phyloP scores from a whole-genome alignment of 1,284 basidiomycete genomes.

The Ceratorhiza oryzae-sativae region DNA sequence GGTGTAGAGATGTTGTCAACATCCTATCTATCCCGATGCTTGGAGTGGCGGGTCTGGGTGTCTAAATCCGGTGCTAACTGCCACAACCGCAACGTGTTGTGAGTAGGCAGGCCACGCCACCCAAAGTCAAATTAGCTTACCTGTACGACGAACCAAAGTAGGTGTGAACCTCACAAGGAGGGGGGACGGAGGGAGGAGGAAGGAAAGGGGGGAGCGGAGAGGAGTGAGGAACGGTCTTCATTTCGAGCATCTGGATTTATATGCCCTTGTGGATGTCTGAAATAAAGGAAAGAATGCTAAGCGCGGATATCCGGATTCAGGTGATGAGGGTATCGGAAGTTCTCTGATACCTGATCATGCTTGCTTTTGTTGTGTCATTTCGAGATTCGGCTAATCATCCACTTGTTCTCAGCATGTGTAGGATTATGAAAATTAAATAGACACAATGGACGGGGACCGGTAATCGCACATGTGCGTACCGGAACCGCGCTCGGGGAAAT shows the following conservation, averaged over 20 bases:
- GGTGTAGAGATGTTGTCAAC: constrained; percentile 13
- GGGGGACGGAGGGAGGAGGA: neutral
- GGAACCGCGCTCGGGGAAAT: neutral
- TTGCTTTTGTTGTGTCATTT: constrained; percentile 17
- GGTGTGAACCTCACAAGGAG: constrained; percentile 3
- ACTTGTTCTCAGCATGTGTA: neutral
- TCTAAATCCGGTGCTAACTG: constrained; percentile 22
- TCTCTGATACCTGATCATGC: constrained; percentile 23
- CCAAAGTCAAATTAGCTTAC: neutral
- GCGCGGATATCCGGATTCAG: constrained; percentile 10
- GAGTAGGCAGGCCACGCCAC: constrained; percentile 2
- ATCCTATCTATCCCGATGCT: constrained; percentile 15
- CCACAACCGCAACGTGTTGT: constrained; percentile 29
- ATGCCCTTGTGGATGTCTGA: constrained; percentile 10
- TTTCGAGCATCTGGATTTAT: constrained; percentile 30
- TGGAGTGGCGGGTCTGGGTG: neutral
- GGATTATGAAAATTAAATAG: neutral
- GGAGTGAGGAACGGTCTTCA: constrained; percentile 9
- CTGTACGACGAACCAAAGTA: constrained; percentile 20
- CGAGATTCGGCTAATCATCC: constrained; percentile 16
- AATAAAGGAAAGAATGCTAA: constrained; percentile 29
- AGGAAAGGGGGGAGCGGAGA: neutral
- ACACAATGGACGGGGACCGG: neutral
- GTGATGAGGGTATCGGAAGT: constrained; percentile 30
- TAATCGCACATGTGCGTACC: neutral